Conservation (phyloP, 2,329 filamentous ascomycete genomes). For the Colletotrichum theobromicola region DNA sequence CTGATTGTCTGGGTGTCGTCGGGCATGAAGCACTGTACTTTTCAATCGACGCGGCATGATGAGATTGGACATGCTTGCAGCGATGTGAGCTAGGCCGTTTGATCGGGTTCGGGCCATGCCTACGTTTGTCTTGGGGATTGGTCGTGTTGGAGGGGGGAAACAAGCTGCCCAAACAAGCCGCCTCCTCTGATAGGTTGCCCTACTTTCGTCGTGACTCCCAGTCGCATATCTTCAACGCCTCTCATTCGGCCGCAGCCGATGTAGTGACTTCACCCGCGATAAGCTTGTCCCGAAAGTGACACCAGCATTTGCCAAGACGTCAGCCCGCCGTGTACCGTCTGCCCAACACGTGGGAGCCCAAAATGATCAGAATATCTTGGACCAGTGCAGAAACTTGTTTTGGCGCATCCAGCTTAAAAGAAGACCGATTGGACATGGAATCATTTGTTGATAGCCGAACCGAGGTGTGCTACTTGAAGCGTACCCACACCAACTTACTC, state of each 20-base stretch:
- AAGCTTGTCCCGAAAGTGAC: neutral
- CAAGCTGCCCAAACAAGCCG: rapidly evolving
- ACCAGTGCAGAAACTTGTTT: too few species aligned
- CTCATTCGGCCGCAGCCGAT: neutral
- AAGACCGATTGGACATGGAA: too few species aligned
- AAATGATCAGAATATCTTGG: too few species aligned
- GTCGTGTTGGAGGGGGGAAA: too few species aligned
- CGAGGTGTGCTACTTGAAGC: too few species aligned
- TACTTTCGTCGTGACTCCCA: rapidly evolving
- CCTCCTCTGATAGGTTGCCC: neutral
- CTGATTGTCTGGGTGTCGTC: neutral
- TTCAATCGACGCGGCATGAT: neutral
- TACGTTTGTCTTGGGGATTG: neutral
- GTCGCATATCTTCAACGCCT: neutral
- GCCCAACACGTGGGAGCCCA: neutral
- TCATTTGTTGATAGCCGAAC: too few species aligned
- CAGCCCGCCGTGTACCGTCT: rapidly evolving
- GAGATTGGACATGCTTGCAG: neutral
- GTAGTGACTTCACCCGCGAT: neutral
- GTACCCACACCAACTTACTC: too few species aligned
- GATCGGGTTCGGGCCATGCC: neutral
- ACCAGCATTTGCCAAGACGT: neutral
- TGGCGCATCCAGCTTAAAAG: too few species aligned
- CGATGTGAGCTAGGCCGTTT: rapidly evolving
- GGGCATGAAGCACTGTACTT: neutral